Conservation (phyloP, 1,284 basidiomycete genomes). For the Chondrostereum purpureum region DNA sequence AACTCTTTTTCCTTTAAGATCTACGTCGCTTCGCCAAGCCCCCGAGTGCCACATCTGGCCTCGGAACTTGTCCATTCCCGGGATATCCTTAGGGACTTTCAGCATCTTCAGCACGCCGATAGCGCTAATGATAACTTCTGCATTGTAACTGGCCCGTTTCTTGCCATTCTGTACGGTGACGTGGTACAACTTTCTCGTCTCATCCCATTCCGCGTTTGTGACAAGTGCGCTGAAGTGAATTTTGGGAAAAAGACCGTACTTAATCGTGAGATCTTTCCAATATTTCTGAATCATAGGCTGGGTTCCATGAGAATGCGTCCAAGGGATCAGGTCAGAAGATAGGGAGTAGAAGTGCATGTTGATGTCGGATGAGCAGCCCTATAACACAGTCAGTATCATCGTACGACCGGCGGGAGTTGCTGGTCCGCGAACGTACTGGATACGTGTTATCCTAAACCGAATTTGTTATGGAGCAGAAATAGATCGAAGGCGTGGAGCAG, state of each 20-base stretch:
- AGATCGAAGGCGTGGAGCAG: neutral
- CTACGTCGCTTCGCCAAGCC: constrained; percentile 34
- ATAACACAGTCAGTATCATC: constrained; percentile 12
- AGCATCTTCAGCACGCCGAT: constrained; percentile 35
- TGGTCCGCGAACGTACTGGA: constrained; percentile 22
- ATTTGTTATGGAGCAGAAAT: neutral
- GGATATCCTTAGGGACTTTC: constrained; percentile 29
- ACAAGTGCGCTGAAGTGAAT: constrained; percentile 29
- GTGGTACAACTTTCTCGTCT: constrained; percentile 23
- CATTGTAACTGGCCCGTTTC: constrained; percentile 17
- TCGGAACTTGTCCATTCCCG: constrained; percentile 36
- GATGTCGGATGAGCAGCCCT: constrained; percentile 29
- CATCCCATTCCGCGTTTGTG: constrained; percentile 34
- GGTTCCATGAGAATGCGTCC: constrained; percentile 23
- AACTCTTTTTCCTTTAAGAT: constrained; percentile 35
- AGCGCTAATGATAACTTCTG: constrained; percentile 37
- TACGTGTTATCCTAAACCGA: constrained; percentile 25
- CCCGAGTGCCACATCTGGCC: constrained; percentile 44
- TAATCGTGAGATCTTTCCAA: constrained; percentile 24
- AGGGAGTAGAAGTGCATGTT: constrained; percentile 29
- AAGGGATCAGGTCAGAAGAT: constrained; percentile 31
- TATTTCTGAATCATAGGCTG: constrained; percentile 29
- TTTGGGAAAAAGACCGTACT: constrained; percentile 23
- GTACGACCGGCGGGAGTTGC: no score
- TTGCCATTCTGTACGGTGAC: constrained; percentile 26